Conservation (phyloP, 192 early-diverging fungal genomes). For the Powellomyces hirtus region DNA sequence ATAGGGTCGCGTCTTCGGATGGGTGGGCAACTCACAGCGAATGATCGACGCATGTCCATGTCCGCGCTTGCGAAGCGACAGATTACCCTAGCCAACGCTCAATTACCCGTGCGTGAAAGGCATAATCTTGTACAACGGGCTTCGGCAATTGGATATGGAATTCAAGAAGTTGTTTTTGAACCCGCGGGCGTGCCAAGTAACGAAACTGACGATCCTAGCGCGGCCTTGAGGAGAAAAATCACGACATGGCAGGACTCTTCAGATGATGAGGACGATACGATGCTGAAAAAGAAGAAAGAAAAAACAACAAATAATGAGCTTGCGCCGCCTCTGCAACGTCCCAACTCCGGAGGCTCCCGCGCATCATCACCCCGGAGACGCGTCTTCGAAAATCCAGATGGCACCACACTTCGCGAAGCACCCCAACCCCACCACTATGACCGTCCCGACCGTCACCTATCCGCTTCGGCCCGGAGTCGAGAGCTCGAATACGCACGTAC, state of each 20-base stretch:
- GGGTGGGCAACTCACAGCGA: background rate
- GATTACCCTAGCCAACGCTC: constrained; percentile 8
- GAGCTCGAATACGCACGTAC: background rate
- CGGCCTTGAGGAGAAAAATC: background rate
- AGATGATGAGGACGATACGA: background rate
- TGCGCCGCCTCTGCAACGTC: background rate
- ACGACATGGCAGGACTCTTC: constrained; percentile 9
- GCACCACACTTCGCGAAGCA: constrained; percentile 12
- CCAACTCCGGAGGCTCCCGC: background rate
- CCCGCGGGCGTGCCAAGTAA: background rate
- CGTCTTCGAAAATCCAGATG: constrained; percentile 8
- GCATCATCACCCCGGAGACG: constrained; percentile 3
- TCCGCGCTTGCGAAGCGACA: constrained; percentile 26
- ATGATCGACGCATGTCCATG: constrained; percentile 1
- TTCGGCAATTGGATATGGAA: background rate
- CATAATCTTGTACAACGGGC: constrained; percentile 7
- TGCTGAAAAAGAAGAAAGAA: background rate
- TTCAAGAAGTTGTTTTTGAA: background rate
- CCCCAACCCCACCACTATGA: constrained; percentile 37
- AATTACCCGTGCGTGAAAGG: constrained; percentile 16
- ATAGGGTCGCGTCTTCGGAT: constrained; percentile 13
- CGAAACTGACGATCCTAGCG: background rate
- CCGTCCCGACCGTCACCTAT: constrained; percentile 36
- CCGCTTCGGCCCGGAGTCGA: background rate
- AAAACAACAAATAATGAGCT: background rate